These are phyloP conservation scores for Phytophthora melonis DNA, from an alignment of 352 stramenopile species.

Conservation along the genomic window DNA sequence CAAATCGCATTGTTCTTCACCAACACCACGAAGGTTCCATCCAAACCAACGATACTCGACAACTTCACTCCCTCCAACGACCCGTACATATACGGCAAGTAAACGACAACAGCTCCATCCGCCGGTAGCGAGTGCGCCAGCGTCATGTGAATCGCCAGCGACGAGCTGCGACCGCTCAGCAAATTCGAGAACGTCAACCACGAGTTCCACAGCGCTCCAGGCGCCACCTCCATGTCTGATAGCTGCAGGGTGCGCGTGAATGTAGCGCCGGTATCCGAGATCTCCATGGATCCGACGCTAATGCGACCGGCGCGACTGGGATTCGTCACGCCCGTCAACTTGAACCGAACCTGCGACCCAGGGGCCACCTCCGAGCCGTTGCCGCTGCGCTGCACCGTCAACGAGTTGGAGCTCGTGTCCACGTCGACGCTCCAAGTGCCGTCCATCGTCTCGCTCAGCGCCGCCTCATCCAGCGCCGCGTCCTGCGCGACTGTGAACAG, in stretches of 20 bases:
- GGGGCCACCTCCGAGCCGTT: constrained; percentile 22
- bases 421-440: constrained; percentile 40
- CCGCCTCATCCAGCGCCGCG: constrained; percentile 27
- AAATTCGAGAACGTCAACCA: constrained; percentile 32
- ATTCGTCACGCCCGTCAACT: constrained; percentile 40
- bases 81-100: constrained; percentile 63
- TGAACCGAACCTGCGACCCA: constrained; percentile 24
- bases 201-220: constrained; percentile 42
- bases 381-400: constrained; percentile 41
- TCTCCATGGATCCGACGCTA: constrained; percentile 38
- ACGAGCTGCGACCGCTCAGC: constrained; percentile 51
- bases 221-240: constrained; percentile 40
- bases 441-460: constrained; percentile 28
- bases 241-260: constrained; percentile 24
- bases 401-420: constrained; percentile 1
- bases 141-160: constrained; percentile 42
- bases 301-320: constrained; percentile 31
- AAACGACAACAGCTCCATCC: constrained; percentile 52
- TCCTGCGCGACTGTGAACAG: constrained; percentile 32
- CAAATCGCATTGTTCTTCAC: constrained; percentile 34
- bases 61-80: constrained; percentile 32
- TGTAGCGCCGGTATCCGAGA: constrained; percentile 26
- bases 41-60: constrained; percentile 34
- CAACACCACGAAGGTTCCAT: constrained; percentile 35
- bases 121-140: constrained; percentile 45